Conservation (phyloP, 2,329 filamentous ascomycete genomes). For the Paraconiothyrium brasiliense region DNA sequence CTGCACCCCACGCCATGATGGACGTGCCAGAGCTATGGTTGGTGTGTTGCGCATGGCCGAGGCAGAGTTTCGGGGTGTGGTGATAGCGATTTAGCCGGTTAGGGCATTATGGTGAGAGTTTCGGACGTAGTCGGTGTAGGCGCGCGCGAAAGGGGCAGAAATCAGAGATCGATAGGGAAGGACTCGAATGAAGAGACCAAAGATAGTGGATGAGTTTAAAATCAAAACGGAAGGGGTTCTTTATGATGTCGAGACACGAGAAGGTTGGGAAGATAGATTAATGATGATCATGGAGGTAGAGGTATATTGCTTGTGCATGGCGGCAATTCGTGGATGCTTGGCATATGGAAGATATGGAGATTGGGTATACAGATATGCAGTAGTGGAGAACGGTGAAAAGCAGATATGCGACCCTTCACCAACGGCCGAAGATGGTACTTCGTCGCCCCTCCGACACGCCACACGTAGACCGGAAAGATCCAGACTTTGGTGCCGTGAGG, state of each 20-base stretch:
- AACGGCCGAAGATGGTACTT: neutral
- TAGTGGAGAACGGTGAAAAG: conserved; percentile 1
- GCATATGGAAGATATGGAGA: conserved; percentile 16
- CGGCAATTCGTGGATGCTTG: conserved; percentile 10
- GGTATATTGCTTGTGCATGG: conserved; percentile 12
- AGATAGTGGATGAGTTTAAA: neutral
- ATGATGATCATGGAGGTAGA: neutral
- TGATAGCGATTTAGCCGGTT: conserved; percentile 16
- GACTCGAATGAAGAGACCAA: neutral
- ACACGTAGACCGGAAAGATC: neutral
- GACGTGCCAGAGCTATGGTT: neutral
- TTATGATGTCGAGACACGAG: neutral
- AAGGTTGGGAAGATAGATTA: conserved; percentile 16
- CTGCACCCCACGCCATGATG: conserved; percentile 28
- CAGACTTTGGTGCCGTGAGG: neutral
- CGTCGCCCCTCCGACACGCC: neutral
- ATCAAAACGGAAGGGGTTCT: neutral
- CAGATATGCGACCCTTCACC: neutral
- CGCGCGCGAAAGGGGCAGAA: conserved; percentile 8
- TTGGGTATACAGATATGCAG: conserved; percentile 5
- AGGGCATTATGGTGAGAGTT: conserved; percentile 22
- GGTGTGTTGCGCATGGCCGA: conserved; percentile 13
- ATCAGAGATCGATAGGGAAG: neutral
- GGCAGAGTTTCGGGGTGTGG: conserved; percentile 12
- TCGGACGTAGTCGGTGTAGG: conserved; percentile 8